Base-by-base conservation (phyloP, 2,329 filamentous ascomycete species). In the Pyrenophora seminiperda region DNA sequence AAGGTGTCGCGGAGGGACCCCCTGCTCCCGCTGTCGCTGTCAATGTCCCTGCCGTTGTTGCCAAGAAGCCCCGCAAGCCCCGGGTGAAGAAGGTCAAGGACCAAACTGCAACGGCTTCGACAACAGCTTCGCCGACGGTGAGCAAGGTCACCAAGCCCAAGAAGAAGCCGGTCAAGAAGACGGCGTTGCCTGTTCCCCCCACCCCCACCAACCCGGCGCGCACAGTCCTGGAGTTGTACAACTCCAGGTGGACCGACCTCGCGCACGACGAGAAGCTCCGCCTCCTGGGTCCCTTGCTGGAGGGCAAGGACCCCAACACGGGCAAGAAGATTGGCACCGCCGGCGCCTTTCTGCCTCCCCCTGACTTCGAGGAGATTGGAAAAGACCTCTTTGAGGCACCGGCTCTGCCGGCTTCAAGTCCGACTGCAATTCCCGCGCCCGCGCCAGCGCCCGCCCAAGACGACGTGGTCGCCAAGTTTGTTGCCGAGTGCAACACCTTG, bases 211-310 rank as follows among this genome's bases (percentile, higher is more conserved):
- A 24, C 3, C 11, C 3, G 37, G 5, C 40, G n/a, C 32, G 42
- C 22, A 31, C 38, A 2, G 17, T 43, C 9, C 22, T 47, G 11
- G 53, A 59, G 15, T 46, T 65, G 1, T 49, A 58, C 39, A 15
- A 27, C 10, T 41, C 34, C 1, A 33, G 42, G 2, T 68, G 60
- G 52, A 20, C 17, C 6, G 41, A 31, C 1, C 50, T 67, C 4
- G 36, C 41, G 1, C 17, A 42, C 2, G 38, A 54, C 7, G 65
- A 67, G 40, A 62, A 63, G 40, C 34, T 41, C 1, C 53, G 56
- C 3, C 17, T 68, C 5, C 39, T 67, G 3, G 45, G 62, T 0
- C 62, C 58, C 4, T 41, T 67, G 5, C 47, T 65, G 6, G 48
- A 58, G 5, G 58, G 58, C 9, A 39, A 58, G 6, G 49, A 67